phyloP scores from a whole-genome alignment of 495 filamentous ascomycete species.

The Aspergillus affinis region DNA sequence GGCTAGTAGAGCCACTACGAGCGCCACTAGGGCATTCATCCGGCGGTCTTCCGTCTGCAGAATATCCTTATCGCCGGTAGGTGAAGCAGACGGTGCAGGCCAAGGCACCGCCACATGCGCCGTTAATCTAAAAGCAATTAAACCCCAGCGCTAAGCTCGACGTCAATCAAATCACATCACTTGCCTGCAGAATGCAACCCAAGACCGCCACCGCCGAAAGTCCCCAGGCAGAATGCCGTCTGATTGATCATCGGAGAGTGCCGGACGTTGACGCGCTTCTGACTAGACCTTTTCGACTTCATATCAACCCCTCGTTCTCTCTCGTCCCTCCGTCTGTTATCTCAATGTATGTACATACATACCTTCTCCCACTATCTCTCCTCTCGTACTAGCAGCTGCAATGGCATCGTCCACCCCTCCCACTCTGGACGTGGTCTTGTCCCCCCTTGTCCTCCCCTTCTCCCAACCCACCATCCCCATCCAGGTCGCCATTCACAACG shows the following conservation, averaged over 20 bases:
- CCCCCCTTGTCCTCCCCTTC: constrained; percentile 12
- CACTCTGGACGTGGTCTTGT: constrained; percentile 24
- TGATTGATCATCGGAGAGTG: not conserved
- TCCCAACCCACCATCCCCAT: constrained; percentile 21
- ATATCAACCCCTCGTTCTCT: not conserved
- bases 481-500: constrained; percentile 44
- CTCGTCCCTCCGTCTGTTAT: not conserved
- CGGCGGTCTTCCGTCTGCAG: not conserved
- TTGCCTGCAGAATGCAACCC: constrained; percentile 14
- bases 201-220: constrained; percentile 6
- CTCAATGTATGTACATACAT: too few species aligned
- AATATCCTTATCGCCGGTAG: not conserved
- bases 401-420: not conserved
- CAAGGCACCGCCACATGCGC: not conserved
- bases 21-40: not conserved
- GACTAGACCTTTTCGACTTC: not conserved
- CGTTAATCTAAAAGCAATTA: too few species aligned
- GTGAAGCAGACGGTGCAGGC: too few species aligned
- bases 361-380: constrained; percentile 1
- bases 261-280: too few species aligned
- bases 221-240: not conserved
- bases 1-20: not conserved
- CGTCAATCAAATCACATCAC: not conserved
- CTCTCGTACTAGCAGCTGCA: constrained; percentile 5
- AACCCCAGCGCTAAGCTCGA: not conserved